Evolutionary conservation across 257 asterid genomes (phyloP).

Genomic region (Rauvolfia tetraphylla): DNA sequence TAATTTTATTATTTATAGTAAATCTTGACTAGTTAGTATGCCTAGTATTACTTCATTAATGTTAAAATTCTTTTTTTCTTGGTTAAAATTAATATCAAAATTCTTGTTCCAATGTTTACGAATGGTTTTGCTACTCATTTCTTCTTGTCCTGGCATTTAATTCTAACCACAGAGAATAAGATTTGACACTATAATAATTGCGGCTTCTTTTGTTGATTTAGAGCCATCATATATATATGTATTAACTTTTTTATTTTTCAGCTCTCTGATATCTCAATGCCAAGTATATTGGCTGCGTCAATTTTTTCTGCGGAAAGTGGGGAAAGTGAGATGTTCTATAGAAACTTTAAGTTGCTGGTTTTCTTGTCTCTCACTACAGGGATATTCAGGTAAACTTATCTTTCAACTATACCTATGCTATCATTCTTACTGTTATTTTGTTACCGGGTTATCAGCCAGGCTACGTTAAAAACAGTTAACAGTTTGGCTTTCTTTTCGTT

Average conservation of each 20-base stretch:
- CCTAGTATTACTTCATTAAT: too few species aligned
- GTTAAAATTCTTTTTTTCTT: too few species aligned
- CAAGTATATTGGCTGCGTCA: conserved; percentile 79
- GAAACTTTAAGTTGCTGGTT: conserved; percentile 61
- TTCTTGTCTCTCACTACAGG: conserved; percentile 62
- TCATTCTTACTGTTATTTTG: not conserved
- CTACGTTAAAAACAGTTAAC: not conserved
- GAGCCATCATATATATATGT: not conserved
- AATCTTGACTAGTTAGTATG: not conserved
- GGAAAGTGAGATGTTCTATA: conserved; percentile 52
- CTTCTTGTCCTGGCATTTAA: not conserved
- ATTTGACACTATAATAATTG: not conserved
- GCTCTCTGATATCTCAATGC: conserved; percentile 86
- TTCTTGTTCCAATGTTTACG: not conserved
- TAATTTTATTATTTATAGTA: not conserved
- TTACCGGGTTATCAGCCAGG: not conserved
- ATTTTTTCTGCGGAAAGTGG: conserved; percentile 88
- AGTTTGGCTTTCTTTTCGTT: not conserved
- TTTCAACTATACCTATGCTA: not conserved
- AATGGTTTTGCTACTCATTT: not conserved
- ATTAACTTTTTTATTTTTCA: conserved; percentile 20
- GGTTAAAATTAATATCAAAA: not conserved
- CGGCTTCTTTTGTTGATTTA: not conserved
- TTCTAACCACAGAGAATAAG: not conserved
- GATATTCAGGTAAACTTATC: conserved; percentile 70